Conservation (phyloP, 176 grass and related monocot genomes). For the Oryza glaberrima region DNA sequence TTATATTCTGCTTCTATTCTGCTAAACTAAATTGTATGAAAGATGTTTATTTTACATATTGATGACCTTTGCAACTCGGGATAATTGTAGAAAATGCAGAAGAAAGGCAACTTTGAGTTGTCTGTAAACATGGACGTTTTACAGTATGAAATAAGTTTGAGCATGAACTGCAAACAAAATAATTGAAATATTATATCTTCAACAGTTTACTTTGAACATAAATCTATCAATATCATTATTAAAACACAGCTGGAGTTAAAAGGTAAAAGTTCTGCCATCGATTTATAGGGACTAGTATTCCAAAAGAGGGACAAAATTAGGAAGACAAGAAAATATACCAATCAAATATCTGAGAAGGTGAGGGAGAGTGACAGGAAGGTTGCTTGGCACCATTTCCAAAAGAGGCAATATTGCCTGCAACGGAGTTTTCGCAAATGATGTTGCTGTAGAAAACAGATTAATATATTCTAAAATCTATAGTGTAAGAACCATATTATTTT, state of each 20-base stretch:
- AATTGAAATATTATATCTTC: background rate
- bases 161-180: background rate
- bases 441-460: conserved; percentile 60
- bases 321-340: conserved; percentile 52
- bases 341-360: conserved; percentile 74
- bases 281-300: background rate
- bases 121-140: background rate
- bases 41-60: background rate
- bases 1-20: background rate
- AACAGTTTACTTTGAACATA: background rate
- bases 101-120: background rate
- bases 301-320: background rate
- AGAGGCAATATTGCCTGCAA: conserved; percentile 70
- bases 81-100: background rate
- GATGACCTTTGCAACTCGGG: background rate
- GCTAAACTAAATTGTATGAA: background rate
- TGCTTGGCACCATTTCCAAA: conserved; percentile 69
- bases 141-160: background rate
- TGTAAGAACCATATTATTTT: conserved; percentile 54
- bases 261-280: background rate
- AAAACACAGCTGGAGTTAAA: background rate
- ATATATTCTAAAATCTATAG: conserved; percentile 23
- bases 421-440: conserved; percentile 68
- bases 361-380: conserved; percentile 65
- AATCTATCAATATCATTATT: background rate